phyloP scores from a whole-genome alignment of 2,329 filamentous ascomycete genomes.

The Bipolaris gigantea region DNA sequence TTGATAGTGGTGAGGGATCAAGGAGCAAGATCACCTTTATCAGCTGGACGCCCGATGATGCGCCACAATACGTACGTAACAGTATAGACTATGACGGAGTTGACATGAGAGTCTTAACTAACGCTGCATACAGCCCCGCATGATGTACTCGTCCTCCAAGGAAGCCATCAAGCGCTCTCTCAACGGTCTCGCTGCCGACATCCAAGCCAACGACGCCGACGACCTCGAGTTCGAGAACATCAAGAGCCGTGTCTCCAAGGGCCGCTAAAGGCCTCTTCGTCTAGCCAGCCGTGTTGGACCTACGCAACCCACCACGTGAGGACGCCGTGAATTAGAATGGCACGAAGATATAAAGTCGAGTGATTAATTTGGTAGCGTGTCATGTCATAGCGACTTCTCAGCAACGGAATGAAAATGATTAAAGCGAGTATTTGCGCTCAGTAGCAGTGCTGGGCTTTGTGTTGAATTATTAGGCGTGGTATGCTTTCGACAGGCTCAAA shows the following conservation, averaged over 20 bases:
- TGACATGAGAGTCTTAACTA: slow-evolving; percentile 5
- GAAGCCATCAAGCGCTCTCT: slow-evolving; percentile 80
- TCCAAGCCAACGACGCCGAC: slow-evolving; percentile 82
- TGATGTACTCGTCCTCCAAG: slow-evolving; percentile 89
- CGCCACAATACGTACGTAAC: slow-evolving; percentile 69
- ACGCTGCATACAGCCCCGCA: slow-evolving; percentile 67
- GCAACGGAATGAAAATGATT: slow-evolving; percentile 16
- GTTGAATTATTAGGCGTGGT: slow-evolving; percentile 19
- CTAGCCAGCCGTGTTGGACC: slow-evolving; percentile 17
- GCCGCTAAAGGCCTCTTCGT: slow-evolving; percentile 45
- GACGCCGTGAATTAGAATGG: slow-evolving; percentile 20
- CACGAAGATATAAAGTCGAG: slow-evolving; percentile 21
- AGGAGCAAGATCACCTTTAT: slow-evolving; percentile 57
- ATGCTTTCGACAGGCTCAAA: slow-evolving; percentile 19
- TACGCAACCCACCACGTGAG: slow-evolving; percentile 22
- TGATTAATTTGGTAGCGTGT: slow-evolving; percentile 13
- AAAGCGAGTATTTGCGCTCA: slow-evolving; percentile 11
- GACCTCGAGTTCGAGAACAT: slow-evolving; percentile 79
- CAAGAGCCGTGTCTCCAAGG: slow-evolving; percentile 57
- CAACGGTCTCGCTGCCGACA: slow-evolving; percentile 72
- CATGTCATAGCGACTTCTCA: slow-evolving; percentile 6
- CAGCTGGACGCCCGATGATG: slow-evolving; percentile 60
- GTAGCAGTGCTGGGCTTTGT: slow-evolving; percentile 1
- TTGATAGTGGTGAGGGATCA: slow-evolving; percentile 71
- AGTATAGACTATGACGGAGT: background rate